A percentile compares a stretch with the other conserved stretches of the same genome.
Conservation (phyloP, 1,284 basidiomycete genomes). For the Lignosus rhinocerotis region DNA sequence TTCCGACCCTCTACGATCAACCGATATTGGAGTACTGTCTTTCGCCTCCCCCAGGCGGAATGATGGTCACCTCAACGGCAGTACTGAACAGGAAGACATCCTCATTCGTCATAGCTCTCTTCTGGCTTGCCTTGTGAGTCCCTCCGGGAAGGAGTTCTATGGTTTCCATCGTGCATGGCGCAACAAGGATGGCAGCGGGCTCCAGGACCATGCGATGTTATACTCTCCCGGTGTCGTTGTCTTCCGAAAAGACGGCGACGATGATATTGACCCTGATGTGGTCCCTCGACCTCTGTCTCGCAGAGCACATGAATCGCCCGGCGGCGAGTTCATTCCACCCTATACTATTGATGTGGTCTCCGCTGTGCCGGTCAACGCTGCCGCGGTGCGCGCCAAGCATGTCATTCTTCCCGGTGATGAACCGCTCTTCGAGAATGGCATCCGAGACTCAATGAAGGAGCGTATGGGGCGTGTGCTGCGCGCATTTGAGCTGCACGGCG, state of each 20-base stretch:
- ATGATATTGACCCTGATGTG: conserved; percentile 12
- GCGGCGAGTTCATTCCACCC: conserved; percentile 40
- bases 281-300: conserved; percentile 8
- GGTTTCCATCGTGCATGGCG: conserved; percentile 39
- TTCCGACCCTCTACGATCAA: conserved; percentile 23
- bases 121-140: conserved; percentile 41
- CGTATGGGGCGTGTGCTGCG: conserved; percentile 46
- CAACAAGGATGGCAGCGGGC: conserved; percentile 37
- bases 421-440: conserved; percentile 40
- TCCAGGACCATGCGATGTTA: conserved; percentile 50
- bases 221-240: conserved; percentile 49
- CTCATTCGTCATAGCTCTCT: conserved; percentile 48
- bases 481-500: conserved; percentile 46
- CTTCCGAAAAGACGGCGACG: conserved; percentile 45
- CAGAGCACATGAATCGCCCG: conserved; percentile 25
- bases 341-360: conserved; percentile 48
- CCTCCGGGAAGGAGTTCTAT: conserved; percentile 45
- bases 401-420: conserved; percentile 36
- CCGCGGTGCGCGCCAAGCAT: conserved; percentile 43
- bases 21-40: conserved; percentile 45
- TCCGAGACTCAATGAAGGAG: conserved; percentile 40
- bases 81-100: conserved; percentile 48
- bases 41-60: conserved; percentile 48
- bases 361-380: conserved; percentile 45
- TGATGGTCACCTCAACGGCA: conserved; percentile 47